These are phyloP conservation scores for Eucalyptus tenuipes DNA, from an alignment of 345 rosid species.

Conservation along the genomic window DNA sequence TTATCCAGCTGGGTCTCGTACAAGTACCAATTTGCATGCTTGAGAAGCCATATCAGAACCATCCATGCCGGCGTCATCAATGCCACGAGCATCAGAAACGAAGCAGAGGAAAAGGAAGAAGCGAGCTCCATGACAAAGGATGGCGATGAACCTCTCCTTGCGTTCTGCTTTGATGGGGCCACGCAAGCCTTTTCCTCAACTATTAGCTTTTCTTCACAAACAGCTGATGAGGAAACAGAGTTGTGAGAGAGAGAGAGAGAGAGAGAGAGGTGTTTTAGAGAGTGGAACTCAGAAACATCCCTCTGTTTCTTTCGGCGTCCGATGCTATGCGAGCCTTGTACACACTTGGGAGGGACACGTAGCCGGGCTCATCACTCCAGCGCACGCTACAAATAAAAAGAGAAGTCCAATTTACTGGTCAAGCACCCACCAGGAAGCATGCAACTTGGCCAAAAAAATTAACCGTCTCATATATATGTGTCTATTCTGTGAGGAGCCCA, in stretches of 20 bases:
- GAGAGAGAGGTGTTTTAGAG: not conserved
- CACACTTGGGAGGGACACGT: not conserved
- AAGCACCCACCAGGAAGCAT: not conserved
- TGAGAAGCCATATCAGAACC: constrained; percentile 29
- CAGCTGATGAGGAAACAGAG: not conserved
- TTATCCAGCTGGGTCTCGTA: constrained; percentile 50
- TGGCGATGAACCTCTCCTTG: not conserved
- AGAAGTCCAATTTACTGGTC: not conserved
- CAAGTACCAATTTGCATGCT: constrained; percentile 40
- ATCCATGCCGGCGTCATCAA: constrained; percentile 24
- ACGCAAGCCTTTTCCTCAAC: not conserved
- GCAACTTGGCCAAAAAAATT: not conserved
- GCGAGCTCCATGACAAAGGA: not conserved
- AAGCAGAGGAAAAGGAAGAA: not conserved
- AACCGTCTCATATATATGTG: not conserved
- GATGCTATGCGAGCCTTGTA: not conserved
- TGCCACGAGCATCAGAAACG: not conserved
- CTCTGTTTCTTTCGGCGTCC: not conserved
- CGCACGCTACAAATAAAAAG: not conserved
- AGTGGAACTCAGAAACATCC: not conserved
- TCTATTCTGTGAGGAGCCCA: not conserved
- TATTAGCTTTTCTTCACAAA: not conserved
- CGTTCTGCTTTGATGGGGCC: not conserved
- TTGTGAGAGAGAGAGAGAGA: not conserved
- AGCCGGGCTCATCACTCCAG: not conserved